A percentile compares a stretch with the other conserved stretches of the same genome.
phyloP scores from a whole-genome alignment of 129 eudicot species.

The Flaveria brownii region DNA sequence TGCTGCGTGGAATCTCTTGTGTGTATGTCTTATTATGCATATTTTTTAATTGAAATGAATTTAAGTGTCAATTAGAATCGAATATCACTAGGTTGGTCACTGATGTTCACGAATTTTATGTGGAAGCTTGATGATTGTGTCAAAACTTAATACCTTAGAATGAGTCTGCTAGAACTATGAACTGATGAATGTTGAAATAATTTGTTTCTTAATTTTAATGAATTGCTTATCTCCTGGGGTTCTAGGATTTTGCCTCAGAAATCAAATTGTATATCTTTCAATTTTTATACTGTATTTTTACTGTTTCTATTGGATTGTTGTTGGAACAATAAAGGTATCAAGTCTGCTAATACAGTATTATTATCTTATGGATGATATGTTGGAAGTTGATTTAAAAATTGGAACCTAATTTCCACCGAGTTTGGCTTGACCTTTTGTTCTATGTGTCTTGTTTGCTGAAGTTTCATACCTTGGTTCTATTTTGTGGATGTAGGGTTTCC shows the following conservation, averaged over 20 bases:
- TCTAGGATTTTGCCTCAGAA: not conserved
- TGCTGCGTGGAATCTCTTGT: conserved; percentile 6
- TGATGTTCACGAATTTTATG: not conserved
- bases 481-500: conserved; percentile 67
- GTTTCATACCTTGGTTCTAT: conserved; percentile 2
- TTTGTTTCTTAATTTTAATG: conserved; percentile 13
- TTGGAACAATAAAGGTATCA: not conserved
- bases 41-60: conserved; percentile 9
- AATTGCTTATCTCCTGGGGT: not conserved
- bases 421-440: conserved; percentile 5
- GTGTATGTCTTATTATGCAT: conserved; percentile 21
- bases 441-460: not conserved
- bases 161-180: not conserved
- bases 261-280: not conserved
- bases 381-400: conserved; percentile 14
- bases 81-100: conserved; percentile 7
- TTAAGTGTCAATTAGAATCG: not conserved
- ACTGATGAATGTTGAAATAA: not conserved
- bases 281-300: not conserved
- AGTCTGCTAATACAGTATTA: not conserved
- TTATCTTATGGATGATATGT: not conserved
- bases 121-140: conserved; percentile 4
- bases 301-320: not conserved
- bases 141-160: not conserved
- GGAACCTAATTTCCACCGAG: not conserved